Base-by-base conservation (phyloP, 2,329 filamentous ascomycete species). In the Fusarium veterinarium region DNA sequence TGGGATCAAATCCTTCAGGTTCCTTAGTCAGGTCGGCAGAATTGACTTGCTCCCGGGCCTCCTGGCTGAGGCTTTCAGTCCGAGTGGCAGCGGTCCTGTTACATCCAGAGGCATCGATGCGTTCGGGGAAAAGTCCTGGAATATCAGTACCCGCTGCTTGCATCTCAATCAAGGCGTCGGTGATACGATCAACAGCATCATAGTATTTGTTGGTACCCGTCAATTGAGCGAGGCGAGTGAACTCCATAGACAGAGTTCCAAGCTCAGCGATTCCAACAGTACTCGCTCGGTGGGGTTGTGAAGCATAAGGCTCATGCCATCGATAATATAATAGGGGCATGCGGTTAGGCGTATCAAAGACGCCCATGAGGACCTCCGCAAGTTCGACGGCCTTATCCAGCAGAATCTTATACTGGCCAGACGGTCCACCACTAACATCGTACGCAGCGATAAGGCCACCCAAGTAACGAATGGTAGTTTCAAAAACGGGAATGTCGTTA, bases 331-430 rank as follows among this genome's bases (percentile, higher is more conserved):
- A 87, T 10, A 94, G 83, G 6, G 95, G 95, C 93, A 98, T 97
- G 75, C 94, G 91, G 80, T 98, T 98, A 2, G 95, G 95, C 1
- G 95, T 98, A 81, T 97, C 94, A 77, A 97, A 97, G 8, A 92
- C 89, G 59, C 92, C 91, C 84, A 95, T 94, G 37, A 97, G 84
- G 67, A 97, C 88, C 76, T 95, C 92, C 42, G 90, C 94, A 31
- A 96, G 88, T 81, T 95, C 92, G 40, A 92, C 86, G 3, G 94
- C 93, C 82, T 97, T 96, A 60, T 91, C 89, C 37, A 97, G 86
- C 16, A 97, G 85, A 30, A 92, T 85, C 25, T 87, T 83, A 76
- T 97, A 92, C 19, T 83, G 77, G 41, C 86, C 85, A 12, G 81
- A 76, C 41, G 82, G 76, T 11, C 88, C 90, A 23, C 89, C 92